Evolutionary conservation across 495 filamentous ascomycete genomes (phyloP), one percentile per base, ranked within the genome.

Genomic region (Apiosordaria backusii): DNA sequence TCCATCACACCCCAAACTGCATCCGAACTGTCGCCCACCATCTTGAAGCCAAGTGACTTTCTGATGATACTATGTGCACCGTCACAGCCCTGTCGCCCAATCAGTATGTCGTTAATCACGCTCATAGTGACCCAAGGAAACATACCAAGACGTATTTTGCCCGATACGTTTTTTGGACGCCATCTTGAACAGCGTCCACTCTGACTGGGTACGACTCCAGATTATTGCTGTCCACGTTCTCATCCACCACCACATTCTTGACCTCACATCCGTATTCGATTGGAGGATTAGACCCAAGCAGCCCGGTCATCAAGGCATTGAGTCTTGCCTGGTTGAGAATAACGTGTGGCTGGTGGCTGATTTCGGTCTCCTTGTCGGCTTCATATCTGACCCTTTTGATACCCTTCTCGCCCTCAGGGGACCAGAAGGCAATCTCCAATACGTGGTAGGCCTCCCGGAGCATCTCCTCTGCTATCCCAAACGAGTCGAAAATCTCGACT

Each of bases 1-100:
- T 97, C 92, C 87, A 95, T 89, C 16, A 96, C 92, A 66, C 92
- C 92, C 82, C 82, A 81, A 50, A 80, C 73, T 29, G 87, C 81
- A 74, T 94, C 90, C 35, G 81, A 88, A 69, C 82, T 88, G 71
- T 96, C 90, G 19, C 91, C 92, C 3, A 89, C 68, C 87, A 96
- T 89, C 50, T 82, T 81, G 72, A 85, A 86, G 3, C 89, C 89
- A 22, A 96, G 83, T 0, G 85, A 83, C 67, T 82, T 84, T 50
- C 92, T 85, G 23, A 92, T 81, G 40, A 77, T 76, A 71, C 87
- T 90, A 72, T 92, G 89, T 29, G 92, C 90, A 15, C 92, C 92
- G 76, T 96, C 92, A 68, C 89, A 91, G 7, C 86, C 91, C 85
- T 89, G 50, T 55, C 2, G 25, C 7, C 9, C 35, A 18, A 62